Conservation (phyloP, 495 filamentous ascomycete genomes). For the Haplographium delicatum region DNA sequence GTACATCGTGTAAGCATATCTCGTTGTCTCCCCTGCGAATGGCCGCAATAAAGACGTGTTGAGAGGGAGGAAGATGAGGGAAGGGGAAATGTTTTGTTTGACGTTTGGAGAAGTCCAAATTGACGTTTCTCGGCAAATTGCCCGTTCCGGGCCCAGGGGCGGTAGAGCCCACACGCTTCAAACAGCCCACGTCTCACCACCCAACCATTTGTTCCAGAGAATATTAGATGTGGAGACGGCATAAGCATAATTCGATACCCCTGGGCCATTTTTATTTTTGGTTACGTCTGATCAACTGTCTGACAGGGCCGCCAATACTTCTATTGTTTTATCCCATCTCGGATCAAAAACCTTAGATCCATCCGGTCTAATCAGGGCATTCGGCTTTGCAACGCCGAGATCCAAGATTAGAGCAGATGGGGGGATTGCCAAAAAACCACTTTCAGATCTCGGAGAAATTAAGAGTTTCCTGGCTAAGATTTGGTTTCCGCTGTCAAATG, state of each 20-base stretch:
- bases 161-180: too few relatives aligned
- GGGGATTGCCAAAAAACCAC: neutral
- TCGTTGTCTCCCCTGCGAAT: too few relatives aligned
- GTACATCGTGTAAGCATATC: constrained; percentile 17
- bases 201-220: constrained; percentile 1
- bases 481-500: neutral
- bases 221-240: neutral
- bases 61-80: too few relatives aligned
- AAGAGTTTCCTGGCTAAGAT: too few relatives aligned
- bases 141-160: too few relatives aligned
- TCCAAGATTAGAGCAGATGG: constrained; percentile 9
- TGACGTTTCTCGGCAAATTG: too few relatives aligned
- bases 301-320: neutral
- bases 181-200: constrained; percentile 15
- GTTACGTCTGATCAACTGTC: constrained; percentile 10
- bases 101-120: too few relatives aligned
- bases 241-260: constrained; percentile 2
- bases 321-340: neutral
- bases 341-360: neutral
- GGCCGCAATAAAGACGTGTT: too few relatives aligned
- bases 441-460: too few relatives aligned
- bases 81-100: too few relatives aligned
- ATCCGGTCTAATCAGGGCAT: neutral
- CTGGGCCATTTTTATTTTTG: neutral
- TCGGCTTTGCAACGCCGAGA: neutral